Conservation (phyloP, 345 rosid genomes). For the Xanthoceras sorbifolium region DNA sequence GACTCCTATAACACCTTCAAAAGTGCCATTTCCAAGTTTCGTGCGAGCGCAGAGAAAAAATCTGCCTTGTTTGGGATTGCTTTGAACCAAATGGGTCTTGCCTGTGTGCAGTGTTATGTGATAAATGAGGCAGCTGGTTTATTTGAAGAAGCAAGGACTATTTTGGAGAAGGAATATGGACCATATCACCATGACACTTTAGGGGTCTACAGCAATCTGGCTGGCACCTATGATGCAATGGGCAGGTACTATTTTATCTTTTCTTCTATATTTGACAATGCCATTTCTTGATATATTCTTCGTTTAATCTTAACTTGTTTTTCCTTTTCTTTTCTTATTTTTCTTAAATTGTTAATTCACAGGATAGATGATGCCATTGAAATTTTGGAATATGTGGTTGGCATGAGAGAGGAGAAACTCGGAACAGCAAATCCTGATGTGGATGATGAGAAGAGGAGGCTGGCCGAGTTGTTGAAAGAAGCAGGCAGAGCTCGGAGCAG, state of each 20-base stretch:
- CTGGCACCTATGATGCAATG: slow-evolving; percentile 98
- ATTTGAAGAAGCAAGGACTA: slow-evolving; percentile 84
- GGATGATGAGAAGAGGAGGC: slow-evolving; percentile 72
- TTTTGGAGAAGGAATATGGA: slow-evolving; percentile 83
- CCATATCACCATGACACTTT: slow-evolving; percentile 93
- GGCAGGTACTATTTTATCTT: slow-evolving; percentile 61
- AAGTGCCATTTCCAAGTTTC: slow-evolving; percentile 63
- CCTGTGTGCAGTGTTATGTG: slow-evolving; percentile 69
- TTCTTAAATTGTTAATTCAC: slow-evolving; percentile 18
- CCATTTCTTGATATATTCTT: slow-evolving; percentile 22
- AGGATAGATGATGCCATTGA: slow-evolving; percentile 94
- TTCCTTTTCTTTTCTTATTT: background rate
- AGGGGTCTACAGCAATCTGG: slow-evolving; percentile 89
- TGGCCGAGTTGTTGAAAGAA: slow-evolving; percentile 77
- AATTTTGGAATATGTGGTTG: slow-evolving; percentile 77
- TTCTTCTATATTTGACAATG: background rate
- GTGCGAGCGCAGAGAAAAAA: slow-evolving; percentile 77
- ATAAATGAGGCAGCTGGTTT: slow-evolving; percentile 87
- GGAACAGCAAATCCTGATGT: slow-evolving; percentile 98
- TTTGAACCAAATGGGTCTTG: slow-evolving; percentile 90
- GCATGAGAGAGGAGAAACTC: slow-evolving; percentile 92
- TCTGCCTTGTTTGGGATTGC: slow-evolving; percentile 79
- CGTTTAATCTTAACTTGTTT: background rate
- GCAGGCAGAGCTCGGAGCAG: slow-evolving; percentile 77
- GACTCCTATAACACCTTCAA: slow-evolving; percentile 74